phyloP scores from a whole-genome alignment of 371 early-diverging fungal species.

The Mucor velutinosus region DNA sequence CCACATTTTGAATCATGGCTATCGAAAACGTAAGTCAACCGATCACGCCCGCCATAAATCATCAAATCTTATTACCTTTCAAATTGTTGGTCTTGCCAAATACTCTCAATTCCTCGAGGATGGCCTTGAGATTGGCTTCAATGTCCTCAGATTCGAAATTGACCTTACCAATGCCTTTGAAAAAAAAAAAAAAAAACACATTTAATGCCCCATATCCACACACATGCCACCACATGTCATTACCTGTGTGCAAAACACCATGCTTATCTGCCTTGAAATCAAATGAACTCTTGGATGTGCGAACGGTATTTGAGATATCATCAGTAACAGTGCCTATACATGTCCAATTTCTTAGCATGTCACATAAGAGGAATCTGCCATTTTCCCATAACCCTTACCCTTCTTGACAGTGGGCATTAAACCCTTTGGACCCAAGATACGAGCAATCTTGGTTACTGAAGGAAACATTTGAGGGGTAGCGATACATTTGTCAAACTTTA shows the following conservation, averaged over 20 bases:
- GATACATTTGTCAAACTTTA: slow-evolving; percentile 84
- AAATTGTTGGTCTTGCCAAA: slow-evolving; percentile 62
- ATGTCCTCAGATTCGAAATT: slow-evolving; percentile 55
- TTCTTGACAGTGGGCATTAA: slow-evolving; percentile 95
- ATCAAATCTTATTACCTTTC: slow-evolving; percentile 40
- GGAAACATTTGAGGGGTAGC: slow-evolving; percentile 91
- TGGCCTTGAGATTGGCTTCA: slow-evolving; percentile 61
- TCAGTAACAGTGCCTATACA: slow-evolving; percentile 74
- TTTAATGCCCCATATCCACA: background rate
- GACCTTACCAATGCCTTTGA: slow-evolving; percentile 53
- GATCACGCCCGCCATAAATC: background rate
- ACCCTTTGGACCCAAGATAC: slow-evolving; percentile 91
- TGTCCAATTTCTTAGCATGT: background rate
- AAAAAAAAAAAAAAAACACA: background rate
- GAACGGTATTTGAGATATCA: slow-evolving; percentile 65
- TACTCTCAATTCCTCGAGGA: slow-evolving; percentile 58
- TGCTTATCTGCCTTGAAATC: slow-evolving; percentile 79
- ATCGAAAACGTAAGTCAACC: background rate
- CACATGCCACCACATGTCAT: background rate
- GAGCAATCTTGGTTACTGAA: slow-evolving; percentile 87
- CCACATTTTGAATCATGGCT: slow-evolving; percentile 65
- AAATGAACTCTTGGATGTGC: slow-evolving; percentile 66
- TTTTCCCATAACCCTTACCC: slow-evolving; percentile 40
- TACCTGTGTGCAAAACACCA: slow-evolving; percentile 74
- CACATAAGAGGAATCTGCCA: background rate